phyloP scores from a whole-genome alignment of 2,329 filamentous ascomycete genomes.

The Dothistroma septosporum region DNA sequence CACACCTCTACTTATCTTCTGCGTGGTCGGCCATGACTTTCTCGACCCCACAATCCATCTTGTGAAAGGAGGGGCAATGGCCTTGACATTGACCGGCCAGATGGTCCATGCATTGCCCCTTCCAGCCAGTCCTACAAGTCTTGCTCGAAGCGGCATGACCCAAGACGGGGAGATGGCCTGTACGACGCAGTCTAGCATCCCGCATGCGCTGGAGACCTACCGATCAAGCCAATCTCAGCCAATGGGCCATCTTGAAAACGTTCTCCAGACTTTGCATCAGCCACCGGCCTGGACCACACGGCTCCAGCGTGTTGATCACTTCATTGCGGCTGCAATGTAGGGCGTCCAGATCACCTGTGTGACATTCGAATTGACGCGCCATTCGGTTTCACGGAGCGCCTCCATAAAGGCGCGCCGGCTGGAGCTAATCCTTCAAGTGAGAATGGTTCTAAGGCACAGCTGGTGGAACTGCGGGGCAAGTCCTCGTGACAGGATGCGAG shows the following conservation, averaged over 20 bases:
- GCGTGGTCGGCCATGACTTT: background rate
- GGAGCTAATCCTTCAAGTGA: constrained; percentile 7
- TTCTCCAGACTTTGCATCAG: constrained; percentile 8
- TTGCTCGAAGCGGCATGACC: constrained; percentile 15
- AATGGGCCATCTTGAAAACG: background rate
- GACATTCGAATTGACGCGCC: constrained; percentile 8
- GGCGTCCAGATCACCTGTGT: constrained; percentile 4
- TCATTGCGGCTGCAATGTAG: constrained; percentile 12
- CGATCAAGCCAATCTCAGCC: constrained; percentile 6
- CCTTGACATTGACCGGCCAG: constrained; percentile 16
- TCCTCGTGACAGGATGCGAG: constrained; percentile 10
- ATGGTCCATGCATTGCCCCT: constrained; percentile 13
- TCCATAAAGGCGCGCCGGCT: background rate
- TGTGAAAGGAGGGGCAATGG: constrained; percentile 21
- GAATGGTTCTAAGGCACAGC: constrained; percentile 1
- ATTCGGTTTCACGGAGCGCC: constrained; percentile 9
- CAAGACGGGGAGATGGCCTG: constrained; percentile 12
- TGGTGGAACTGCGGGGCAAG: constrained; percentile 12
- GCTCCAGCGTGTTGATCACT: constrained; percentile 1
- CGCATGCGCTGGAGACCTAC: constrained; percentile 7
- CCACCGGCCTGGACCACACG: constrained; percentile 1
- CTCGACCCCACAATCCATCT: constrained; percentile 13
- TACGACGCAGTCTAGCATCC: constrained; percentile 14
- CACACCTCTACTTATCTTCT: constrained; percentile 16
- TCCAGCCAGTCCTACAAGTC: constrained; percentile 11